Evolutionary conservation across 768 basidiomycete genomes (phyloP).

Genomic region (Royoungia palumana): DNA sequence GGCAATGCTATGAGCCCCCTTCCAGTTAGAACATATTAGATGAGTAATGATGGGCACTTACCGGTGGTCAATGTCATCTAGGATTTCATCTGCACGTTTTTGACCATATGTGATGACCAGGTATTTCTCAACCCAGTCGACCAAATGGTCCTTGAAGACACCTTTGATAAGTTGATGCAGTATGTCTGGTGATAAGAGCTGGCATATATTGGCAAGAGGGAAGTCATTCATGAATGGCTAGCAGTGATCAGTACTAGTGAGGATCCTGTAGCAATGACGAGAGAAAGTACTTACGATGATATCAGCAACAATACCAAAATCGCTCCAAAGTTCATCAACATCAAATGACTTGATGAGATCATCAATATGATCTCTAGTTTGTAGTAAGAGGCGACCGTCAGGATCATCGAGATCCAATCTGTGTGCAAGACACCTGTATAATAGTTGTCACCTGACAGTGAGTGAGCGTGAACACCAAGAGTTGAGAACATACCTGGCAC

Average conservation of each 20-base stretch:
- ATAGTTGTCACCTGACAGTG: background rate
- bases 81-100: slow-evolving; percentile 8
- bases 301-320: background rate
- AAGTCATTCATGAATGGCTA: slow-evolving; percentile 34
- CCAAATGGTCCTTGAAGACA: background rate
- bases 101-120: background rate
- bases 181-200: slow-evolving; percentile 6
- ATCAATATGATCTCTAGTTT: too few species aligned
- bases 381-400: too few species aligned
- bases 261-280: background rate
- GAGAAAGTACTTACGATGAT: slow-evolving; percentile 21
- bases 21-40: background rate
- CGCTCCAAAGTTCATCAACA: too few species aligned
- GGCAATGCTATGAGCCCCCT: slow-evolving; percentile 20
- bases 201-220: slow-evolving; percentile 33
- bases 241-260: background rate
- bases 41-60: too few species aligned
- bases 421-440: background rate
- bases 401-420: background rate
- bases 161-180: slow-evolving; percentile 3
- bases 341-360: too few species aligned
- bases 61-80: slow-evolving; percentile 33
- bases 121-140: background rate
- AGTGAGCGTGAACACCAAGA: background rate
- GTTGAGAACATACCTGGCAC: background rate